Conservation (phyloP, 2,329 filamentous ascomycete species). For the Alternaria arbusti region DNA sequence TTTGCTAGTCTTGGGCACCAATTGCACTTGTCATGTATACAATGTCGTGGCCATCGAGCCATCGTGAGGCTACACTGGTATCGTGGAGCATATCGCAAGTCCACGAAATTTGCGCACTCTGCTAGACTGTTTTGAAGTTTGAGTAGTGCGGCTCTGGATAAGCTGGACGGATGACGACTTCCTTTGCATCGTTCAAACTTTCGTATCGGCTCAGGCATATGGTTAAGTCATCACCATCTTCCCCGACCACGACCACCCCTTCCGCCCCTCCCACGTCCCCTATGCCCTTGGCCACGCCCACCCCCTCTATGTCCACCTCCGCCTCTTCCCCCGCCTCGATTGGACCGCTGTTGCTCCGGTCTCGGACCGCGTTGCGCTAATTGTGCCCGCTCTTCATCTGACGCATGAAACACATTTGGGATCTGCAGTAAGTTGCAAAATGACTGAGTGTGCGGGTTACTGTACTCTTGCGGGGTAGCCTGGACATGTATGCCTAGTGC, state of each 20-base stretch:
- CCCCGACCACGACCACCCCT: conserved; percentile 34
- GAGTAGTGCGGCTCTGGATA: not conserved
- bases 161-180: not conserved
- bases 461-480: conserved; percentile 79
- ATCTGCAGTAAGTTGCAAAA: conserved; percentile 84
- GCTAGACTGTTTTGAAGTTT: not conserved
- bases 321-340: conserved; percentile 35
- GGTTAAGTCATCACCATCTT: conserved; percentile 26
- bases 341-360: conserved; percentile 32
- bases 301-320: conserved; percentile 39
- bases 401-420: conserved; percentile 75
- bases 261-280: conserved; percentile 16
- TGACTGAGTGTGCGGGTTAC: conserved; percentile 80
- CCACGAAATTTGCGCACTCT: not conserved
- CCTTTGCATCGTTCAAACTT: not conserved
- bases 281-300: conserved; percentile 28
- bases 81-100: not conserved
- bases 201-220: not conserved
- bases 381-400: conserved; percentile 67
- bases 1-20: conserved; percentile 10
- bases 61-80: not conserved
- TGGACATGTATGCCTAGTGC: conserved; percentile 63
- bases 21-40: conserved; percentile 13
- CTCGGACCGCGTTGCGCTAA: conserved; percentile 40
- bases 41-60: conserved; percentile 2